Evolutionary conservation across 768 basidiomycete species (phyloP), one percentile per base, ranked within the genome.

Genomic region (Suillus luteus): DNA sequence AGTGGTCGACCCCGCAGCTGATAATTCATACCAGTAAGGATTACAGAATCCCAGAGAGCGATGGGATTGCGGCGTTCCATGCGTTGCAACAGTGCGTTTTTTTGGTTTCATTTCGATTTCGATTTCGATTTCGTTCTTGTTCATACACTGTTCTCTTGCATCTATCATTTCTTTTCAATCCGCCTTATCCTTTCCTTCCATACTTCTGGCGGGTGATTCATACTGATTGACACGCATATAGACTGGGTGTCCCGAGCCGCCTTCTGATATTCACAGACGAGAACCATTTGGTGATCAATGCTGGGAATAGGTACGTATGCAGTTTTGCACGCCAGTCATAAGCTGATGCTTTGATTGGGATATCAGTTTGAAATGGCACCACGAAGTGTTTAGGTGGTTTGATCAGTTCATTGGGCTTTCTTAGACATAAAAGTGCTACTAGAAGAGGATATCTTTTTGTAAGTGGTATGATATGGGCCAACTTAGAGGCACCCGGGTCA

Each of bases 301-400:
- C 89, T 64, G 88, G 87, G 60, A 93, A 93, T 68, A 91, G 86
- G 87, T 86, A 33, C 37, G 80, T 67, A 38, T 1, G 38, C 62
- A 8, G 22, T 58, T 51, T 17, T 46, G n/a, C 8, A 24, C 6
- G 19, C 35, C 22, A 1, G 49, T n/a, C 62, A 38, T 44, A 12
- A 57, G 22, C 38, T 27, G 14, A 58, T 27, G 24, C 38, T 55
- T 49, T 55, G 19, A 15, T 52, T 62, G 35, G 48, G 15, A 40
- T 69, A 4, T 31, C 31, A 91, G 92, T 72, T 78, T 96, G 73
- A 94, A 95, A 74, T 99, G 96, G 96, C 93, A 98, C 77, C 81
- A 91, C 67, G 96, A 99, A 74, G 90, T 99, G 17, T 90, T 99
- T 78, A 82, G 85, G 64, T 99, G 94, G 94, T 89, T 97, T 65